phyloP scores from a whole-genome alignment of 805 yeast genomes.

The Metschnikowia corniflorae region DNA sequence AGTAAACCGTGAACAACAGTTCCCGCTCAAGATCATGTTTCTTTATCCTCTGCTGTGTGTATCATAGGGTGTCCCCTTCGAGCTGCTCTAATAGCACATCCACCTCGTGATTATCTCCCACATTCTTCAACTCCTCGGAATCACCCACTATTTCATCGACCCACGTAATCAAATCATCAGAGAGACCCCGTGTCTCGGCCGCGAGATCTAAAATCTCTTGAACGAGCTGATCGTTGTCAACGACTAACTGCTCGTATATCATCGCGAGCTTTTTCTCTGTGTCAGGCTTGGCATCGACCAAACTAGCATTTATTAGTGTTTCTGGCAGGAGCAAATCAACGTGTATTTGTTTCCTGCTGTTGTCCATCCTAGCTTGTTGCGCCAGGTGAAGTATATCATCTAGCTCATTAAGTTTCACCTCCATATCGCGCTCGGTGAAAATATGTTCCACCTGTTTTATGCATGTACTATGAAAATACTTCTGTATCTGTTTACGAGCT shows the following conservation, averaged over 20 bases:
- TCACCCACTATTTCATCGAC: conserved; percentile 13
- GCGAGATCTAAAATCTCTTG: conserved; percentile 22
- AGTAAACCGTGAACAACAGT: too few relatives aligned
- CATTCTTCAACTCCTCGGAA: conserved; percentile 19
- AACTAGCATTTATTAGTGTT: conserved; percentile 32
- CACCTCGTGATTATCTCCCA: conserved; percentile 18
- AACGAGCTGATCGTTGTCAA: conserved; percentile 32
- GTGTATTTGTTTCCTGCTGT: conserved; percentile 19
- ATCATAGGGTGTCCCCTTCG: too few relatives aligned
- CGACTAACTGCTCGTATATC: conserved; percentile 35
- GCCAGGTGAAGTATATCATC: conserved; percentile 48
- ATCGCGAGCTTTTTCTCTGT: conserved; percentile 27
- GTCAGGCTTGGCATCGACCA: conserved; percentile 20
- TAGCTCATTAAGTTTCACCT: conserved; percentile 41
- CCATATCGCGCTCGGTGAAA: conserved; percentile 45
- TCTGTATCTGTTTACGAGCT: conserved; percentile 50
- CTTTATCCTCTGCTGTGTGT: too few relatives aligned
- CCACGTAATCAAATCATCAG: conserved; percentile 20
- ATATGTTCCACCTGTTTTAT: conserved; percentile 53
- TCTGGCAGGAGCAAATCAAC: conserved; percentile 29
- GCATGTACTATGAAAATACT: conserved; percentile 49
- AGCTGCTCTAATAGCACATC: conserved; percentile 21
- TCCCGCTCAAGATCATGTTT: too few relatives aligned
- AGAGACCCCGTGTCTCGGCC: conserved; percentile 20
- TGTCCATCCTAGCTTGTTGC: conserved; percentile 23